Conservation (phyloP, 2,329 filamentous ascomycete species). For the Apiospora koreana region DNA sequence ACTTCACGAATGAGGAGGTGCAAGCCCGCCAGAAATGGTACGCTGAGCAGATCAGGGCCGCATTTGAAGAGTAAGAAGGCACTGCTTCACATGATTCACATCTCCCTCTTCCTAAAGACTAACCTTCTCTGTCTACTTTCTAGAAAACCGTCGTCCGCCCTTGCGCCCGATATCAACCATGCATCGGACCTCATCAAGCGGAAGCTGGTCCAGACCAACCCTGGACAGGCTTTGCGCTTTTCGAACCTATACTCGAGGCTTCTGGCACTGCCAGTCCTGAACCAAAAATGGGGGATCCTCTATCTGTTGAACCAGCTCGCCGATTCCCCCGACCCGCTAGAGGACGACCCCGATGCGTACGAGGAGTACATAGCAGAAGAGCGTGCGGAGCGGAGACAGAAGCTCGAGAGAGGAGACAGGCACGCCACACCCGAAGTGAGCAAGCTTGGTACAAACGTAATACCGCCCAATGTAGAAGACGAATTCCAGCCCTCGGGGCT, state of each 20-base stretch:
- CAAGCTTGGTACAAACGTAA: not conserved
- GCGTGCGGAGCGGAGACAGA: constrained; percentile 21
- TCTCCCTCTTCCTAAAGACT: not conserved
- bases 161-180: constrained; percentile 80
- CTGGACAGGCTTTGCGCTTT: constrained; percentile 78
- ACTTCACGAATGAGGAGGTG: constrained; percentile 66
- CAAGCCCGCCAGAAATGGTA: constrained; percentile 38
- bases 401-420: constrained; percentile 21
- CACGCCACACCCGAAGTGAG: constrained; percentile 22
- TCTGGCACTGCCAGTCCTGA: constrained; percentile 85
- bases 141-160: constrained; percentile 52
- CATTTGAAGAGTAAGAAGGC: constrained; percentile 12
- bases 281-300: constrained; percentile 95
- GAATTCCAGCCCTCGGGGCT: constrained; percentile 10
- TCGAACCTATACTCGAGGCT: constrained; percentile 89
- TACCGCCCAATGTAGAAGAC: not conserved
- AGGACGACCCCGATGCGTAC: constrained; percentile 40
- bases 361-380: constrained; percentile 34
- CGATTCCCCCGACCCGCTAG: constrained; percentile 61
- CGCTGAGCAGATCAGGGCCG: constrained; percentile 18
- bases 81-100: too few relatives aligned
- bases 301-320: constrained; percentile 86
- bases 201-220: constrained; percentile 77
- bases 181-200: constrained; percentile 91
- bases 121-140: not conserved